phyloP scores from a whole-genome alignment of 2,329 filamentous ascomycete species.

The Samsoniella hepiali region DNA sequence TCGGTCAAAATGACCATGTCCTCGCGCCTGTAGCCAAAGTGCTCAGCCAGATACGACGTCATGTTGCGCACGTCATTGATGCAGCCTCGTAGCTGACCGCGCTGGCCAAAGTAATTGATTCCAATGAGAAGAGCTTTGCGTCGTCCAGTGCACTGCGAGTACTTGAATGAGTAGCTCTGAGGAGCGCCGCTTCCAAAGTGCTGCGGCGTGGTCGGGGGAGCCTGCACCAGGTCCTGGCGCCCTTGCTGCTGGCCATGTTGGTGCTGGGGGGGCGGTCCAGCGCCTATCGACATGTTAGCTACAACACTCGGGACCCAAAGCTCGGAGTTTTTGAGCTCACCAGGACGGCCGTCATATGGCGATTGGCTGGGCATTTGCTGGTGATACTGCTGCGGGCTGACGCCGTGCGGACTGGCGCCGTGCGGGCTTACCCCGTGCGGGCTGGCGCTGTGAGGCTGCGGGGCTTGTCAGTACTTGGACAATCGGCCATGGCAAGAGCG shows the following conservation, averaged over 20 bases:
- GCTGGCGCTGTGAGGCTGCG: constrained; percentile 33
- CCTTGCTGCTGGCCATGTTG: constrained; percentile 7
- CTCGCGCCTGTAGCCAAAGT: constrained; percentile 89
- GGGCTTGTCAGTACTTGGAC: constrained; percentile 6
- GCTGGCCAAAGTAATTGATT: constrained; percentile 95
- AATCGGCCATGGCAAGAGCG: neutral
- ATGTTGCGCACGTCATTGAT: constrained; percentile 99
- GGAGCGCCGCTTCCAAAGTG: constrained; percentile 79
- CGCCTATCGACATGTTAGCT: neutral
- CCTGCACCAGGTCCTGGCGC: constrained; percentile 55
- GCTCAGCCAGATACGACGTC: constrained; percentile 82
- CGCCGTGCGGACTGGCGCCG: constrained; percentile 35
- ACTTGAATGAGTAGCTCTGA: constrained; percentile 77
- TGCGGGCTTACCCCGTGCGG: constrained; percentile 26
- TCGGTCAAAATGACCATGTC: constrained; percentile 97
- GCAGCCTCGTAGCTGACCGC: constrained; percentile 84
- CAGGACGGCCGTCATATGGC: constrained; percentile 47
- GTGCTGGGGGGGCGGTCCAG: constrained; percentile 2
- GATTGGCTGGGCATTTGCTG: constrained; percentile 27
- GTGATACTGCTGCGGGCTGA: constrained; percentile 33
- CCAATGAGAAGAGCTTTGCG: constrained; percentile 89
- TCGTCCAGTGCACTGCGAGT: constrained; percentile 84
- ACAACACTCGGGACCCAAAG: neutral
- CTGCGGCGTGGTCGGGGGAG: constrained; percentile 65
- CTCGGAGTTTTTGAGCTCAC: constrained; percentile 33